phyloP scores from a whole-genome alignment of 805 yeast genomes.

The Yarrowia sp. region DNA sequence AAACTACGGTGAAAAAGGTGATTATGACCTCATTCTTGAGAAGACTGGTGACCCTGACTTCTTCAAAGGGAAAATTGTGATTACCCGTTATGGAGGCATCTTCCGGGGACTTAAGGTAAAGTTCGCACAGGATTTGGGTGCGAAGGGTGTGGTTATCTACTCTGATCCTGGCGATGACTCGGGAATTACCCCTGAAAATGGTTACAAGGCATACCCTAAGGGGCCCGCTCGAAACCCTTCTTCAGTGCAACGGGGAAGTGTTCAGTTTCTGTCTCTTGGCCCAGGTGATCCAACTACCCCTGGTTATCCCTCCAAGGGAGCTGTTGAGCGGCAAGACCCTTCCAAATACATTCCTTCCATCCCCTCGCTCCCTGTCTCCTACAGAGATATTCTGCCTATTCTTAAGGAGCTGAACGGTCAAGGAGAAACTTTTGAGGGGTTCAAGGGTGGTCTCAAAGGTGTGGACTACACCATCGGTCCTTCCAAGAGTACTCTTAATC shows the following conservation, averaged over 20 bases:
- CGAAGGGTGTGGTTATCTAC: constrained; percentile 62
- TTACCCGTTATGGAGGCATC: constrained; percentile 63
- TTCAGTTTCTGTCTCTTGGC: constrained; percentile 54
- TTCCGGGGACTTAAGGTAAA: constrained; percentile 75
- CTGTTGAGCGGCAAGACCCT: constrained; percentile 52
- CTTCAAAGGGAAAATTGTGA: constrained; percentile 57
- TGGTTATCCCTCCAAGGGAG: constrained; percentile 57
- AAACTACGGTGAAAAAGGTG: constrained; percentile 64
- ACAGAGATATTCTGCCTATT: constrained; percentile 61
- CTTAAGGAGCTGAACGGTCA: constrained; percentile 56
- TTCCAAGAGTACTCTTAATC: constrained; percentile 46
- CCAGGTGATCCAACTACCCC: constrained; percentile 85
- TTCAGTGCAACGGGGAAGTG: constrained; percentile 74
- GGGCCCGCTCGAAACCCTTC: constrained; percentile 80
- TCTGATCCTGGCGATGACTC: constrained; percentile 66
- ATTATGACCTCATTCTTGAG: constrained; percentile 50
- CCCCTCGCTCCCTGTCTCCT: constrained; percentile 70
- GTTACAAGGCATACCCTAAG: constrained; percentile 63
- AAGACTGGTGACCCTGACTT: constrained; percentile 45
- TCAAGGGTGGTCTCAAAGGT: constrained; percentile 48
- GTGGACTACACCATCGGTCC: constrained; percentile 57
- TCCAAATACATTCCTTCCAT: constrained; percentile 54
- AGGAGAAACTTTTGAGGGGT: constrained; percentile 51
- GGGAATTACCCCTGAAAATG: constrained; percentile 50
- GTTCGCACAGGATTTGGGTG: constrained; percentile 71